Evolutionary conservation across 345 rosid species (phyloP), one percentile per base, ranked within the genome.

Genomic region (Eucalyptus lansdowneana): DNA sequence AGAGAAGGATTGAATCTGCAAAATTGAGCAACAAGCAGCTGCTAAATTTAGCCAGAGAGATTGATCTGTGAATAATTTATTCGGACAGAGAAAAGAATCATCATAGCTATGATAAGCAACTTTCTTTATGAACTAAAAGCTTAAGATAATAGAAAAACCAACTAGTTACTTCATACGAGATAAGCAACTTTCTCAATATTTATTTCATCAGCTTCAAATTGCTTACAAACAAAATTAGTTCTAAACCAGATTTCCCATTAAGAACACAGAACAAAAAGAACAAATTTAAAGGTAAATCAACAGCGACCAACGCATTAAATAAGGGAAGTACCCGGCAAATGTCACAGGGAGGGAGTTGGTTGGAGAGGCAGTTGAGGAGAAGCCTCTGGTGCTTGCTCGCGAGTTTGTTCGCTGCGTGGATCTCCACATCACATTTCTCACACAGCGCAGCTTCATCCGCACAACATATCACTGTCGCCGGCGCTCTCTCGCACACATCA

Each of bases 401-500:
- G 45, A 97, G 97, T 92, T 96, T 97, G 89, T 97, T 97, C 16
- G 99, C 99, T 2, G 98, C 99, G 89, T 97, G 99, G 21, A 97
- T 96, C 92, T 97, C 98, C 16, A 97, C 58, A 89, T 97, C 99
- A 25, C 99, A 97, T 90, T 92, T 92, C 11, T 95, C 91, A 27
- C 99, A 97, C 31, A 97, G 93, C n/a, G 99, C 99, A 1, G 99
- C 99, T 92, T 97, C 99, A 44, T 97, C 99, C 25, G 99, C 99
- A 34, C 99, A 97, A 88, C 99, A 97, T n/a, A 97, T 97, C 91
- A 97, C 94, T 12, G 98, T 95, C 7, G 99, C 99, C 14, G 96
- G 97, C 89, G 98, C 98, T 91, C 88, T 97, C 94, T 97, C 99
- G 92, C 99, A 97, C 27, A 96, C 99, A 92, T 97, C 99, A 93